Percentiles rank a stretch among this genome's conserved stretches.
Conservation (phyloP, 495 filamentous ascomycete genomes). For the Aspergillus leporis region DNA sequence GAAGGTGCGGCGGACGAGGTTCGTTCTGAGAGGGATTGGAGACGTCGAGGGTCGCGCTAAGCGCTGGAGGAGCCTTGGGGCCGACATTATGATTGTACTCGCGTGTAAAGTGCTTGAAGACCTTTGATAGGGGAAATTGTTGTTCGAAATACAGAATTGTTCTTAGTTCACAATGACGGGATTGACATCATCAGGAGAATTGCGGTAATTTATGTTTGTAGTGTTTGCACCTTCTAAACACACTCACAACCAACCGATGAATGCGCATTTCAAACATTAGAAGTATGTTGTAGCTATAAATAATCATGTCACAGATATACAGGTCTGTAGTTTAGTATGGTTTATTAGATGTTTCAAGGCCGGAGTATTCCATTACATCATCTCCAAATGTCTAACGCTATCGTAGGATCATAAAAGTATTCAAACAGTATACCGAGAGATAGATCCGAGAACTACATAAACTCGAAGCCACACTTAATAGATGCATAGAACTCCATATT, state of each 20-base stretch:
- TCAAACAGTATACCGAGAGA: conserved; percentile 36
- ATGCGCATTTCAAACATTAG: conserved; percentile 15
- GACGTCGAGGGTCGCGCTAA: conserved; percentile 31
- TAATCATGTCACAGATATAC: too few relatives aligned
- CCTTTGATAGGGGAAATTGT: conserved; percentile 9
- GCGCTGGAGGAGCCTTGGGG: conserved; percentile 35
- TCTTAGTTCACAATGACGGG: conserved; percentile 22
- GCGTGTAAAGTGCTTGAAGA: conserved; percentile 6
- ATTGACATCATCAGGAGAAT: conserved; percentile 47
- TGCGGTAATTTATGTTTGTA: conserved; percentile 34
- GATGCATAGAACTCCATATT: conserved; percentile 35
- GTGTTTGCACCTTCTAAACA: conserved; percentile 35
- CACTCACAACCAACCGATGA: conserved; percentile 18
- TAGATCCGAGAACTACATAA: conserved; percentile 30
- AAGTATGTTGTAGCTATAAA: neutral
- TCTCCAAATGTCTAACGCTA: conserved; percentile 32
- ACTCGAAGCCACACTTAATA: conserved; percentile 22
- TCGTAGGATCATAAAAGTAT: conserved; percentile 45
- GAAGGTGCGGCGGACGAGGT: conserved; percentile 34
- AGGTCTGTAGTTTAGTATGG: neutral
- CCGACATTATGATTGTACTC: conserved; percentile 36
- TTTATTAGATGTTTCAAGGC: neutral
- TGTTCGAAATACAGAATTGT: conserved; percentile 2
- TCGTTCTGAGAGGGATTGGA: conserved; percentile 21
- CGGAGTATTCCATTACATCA: conserved; percentile 1